These are phyloP conservation scores for Russula dissimulans DNA, from an alignment of 768 basidiomycete species.

Conservation along the genomic window DNA sequence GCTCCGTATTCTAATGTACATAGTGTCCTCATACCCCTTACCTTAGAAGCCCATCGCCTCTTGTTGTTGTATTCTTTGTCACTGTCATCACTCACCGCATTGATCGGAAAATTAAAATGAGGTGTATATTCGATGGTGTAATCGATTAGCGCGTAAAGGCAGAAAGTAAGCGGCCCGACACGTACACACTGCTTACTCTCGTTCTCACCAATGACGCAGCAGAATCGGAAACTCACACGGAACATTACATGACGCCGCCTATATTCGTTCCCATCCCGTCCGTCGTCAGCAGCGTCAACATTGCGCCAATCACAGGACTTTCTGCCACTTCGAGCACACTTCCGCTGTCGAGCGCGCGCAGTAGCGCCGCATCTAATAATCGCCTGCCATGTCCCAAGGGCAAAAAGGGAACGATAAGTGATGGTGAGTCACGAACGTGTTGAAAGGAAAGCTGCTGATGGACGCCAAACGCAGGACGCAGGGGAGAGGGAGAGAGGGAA, in stretches of 20 bases:
- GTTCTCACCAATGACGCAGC: too few species aligned
- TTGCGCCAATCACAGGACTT: constrained; percentile 44
- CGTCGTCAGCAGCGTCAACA: constrained; percentile 31
- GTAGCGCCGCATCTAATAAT: constrained; percentile 60
- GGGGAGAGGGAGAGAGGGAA: not conserved
- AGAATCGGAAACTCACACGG: too few species aligned
- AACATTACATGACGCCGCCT: too few species aligned
- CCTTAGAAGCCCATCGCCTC: not conserved
- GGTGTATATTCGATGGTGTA: too few species aligned
- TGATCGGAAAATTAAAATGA: too few species aligned
- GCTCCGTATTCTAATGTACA: not conserved
- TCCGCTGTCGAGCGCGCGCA: constrained; percentile 57
- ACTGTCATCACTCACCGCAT: not conserved
- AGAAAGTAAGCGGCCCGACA: too few species aligned
- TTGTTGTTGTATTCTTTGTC: not conserved
- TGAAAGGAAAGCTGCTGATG: too few species aligned
- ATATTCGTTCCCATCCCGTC: constrained; percentile 27
- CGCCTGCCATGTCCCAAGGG: constrained; percentile 32
- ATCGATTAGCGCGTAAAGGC: too few species aligned
- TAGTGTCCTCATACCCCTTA: not conserved
- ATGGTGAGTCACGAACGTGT: not conserved
- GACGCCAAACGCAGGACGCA: too few species aligned
- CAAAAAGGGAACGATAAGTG: not conserved
- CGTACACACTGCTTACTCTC: too few species aligned
- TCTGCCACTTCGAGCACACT: constrained; percentile 36